A percentile compares a stretch with the other conserved stretches of the same genome.
Evolutionary conservation across 306 rosid genomes (phyloP).

Genomic region (Citrullus mucosospermus): DNA sequence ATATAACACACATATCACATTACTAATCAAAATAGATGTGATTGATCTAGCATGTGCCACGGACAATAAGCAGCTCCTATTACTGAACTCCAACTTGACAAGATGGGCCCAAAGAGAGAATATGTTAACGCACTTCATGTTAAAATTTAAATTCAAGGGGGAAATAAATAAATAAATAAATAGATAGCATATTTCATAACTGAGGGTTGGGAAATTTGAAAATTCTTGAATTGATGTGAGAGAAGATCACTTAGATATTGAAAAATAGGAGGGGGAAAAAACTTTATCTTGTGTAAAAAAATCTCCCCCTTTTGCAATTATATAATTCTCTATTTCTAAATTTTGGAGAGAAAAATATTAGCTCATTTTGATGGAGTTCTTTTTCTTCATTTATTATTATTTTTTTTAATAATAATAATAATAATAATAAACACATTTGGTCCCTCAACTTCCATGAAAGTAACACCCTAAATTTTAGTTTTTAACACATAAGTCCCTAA

Average conservation of each 20-base stretch:
- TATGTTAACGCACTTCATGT: neutral
- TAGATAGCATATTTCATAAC: neutral
- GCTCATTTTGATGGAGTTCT: too few species aligned
- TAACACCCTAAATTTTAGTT: too few species aligned
- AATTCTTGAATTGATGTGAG: neutral
- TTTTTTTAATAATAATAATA: too few species aligned
- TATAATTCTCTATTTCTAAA: neutral
- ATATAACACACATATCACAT: neutral
- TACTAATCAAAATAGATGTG: neutral
- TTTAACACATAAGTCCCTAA: too few species aligned
- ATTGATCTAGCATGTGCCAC: neutral
- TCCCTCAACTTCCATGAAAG: too few species aligned
- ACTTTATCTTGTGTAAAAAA: neutral
- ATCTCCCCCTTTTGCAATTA: neutral
- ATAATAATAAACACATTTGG: too few species aligned
- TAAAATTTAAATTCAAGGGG: too few species aligned
- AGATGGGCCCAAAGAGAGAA: neutral
- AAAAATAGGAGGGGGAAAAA: too few species aligned
- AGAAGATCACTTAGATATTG: neutral
- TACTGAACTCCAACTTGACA: neutral
- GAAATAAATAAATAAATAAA: too few species aligned
- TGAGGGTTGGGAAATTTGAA: neutral
- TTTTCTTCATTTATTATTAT: too few species aligned
- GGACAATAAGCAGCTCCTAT: neutral
- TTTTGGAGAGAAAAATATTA: too few species aligned